Base-by-base conservation (phyloP, 805 yeast genomes). In the Blastobotrys americana region DNA sequence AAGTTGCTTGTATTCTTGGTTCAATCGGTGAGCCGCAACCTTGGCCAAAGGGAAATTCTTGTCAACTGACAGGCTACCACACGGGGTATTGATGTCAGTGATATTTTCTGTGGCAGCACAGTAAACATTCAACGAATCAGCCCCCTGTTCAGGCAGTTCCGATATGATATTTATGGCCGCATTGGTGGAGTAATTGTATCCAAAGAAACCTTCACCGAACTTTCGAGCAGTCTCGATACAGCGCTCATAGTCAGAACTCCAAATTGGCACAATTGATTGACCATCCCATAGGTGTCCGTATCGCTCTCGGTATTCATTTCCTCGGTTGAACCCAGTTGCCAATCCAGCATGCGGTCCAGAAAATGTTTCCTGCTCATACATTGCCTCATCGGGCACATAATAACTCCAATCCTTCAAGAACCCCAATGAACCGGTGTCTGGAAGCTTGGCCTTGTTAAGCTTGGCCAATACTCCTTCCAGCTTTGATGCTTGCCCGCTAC, bases 151-250 rank as follows among this genome's bases (percentile, higher is more conserved):
- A 6, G 57, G 60, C 39, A 64, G 64, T 56, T 80, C 86, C 37
- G 70, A 67, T 19, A 79, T 53, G 9, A 73, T 63, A 27, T 66
- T 54, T 35, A 74, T 54, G 21, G 59, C 65, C 15, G 69, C 63
- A 27, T 59, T 58, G 21, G 58, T 47, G 15, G 68, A 59, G 55
- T 65, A 70, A 45, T 67, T 60, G 42, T 66, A 67, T 8, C 74
- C 74, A 52, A 76, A 66, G 60, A 82, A 80, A 0, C 85, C 87
- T 51, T 73, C 65, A 6, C 80, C 77, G 56, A 80, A 80, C 54
- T 68, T 64, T 21, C 67, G 59, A 5, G 83, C 75, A 33, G 82
- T 74, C 47, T 72, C 76, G 47, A 71, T 69, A 25, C 76, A 75
- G 49, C 87, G 69, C 47, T 72, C 70, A 37, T 74, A 72, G 41